Conservation (phyloP, 2,329 filamentous ascomycete genomes). For the Ambrosiella xylebori region DNA sequence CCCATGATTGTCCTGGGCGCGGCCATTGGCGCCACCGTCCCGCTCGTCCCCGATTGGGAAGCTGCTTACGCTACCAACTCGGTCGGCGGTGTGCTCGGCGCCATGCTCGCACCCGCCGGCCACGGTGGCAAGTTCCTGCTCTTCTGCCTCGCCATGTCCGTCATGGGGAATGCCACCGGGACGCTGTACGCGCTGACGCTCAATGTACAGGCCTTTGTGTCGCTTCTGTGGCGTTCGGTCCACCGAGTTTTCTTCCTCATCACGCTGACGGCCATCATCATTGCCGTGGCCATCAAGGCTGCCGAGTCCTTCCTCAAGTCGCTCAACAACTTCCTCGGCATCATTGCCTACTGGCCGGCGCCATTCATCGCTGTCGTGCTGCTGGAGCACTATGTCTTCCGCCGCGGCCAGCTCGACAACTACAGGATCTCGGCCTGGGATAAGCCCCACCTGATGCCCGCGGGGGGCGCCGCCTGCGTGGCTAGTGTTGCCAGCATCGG, state of each 20-base stretch:
- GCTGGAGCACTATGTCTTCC: conserved; percentile 27
- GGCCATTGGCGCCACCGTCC: conserved; percentile 19
- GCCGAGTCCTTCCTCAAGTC: conserved; percentile 24
- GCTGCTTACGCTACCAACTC: conserved; percentile 13
- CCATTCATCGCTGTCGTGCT: conserved; percentile 25
- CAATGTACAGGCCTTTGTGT: conserved; percentile 25
- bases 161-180: conserved; percentile 23
- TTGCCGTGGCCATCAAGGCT: conserved; percentile 25
- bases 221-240: conserved; percentile 20
- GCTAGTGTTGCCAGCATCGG: conserved; percentile 26
- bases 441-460: conserved; percentile 24
- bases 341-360: conserved; percentile 30
- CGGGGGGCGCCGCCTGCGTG: conserved; percentile 26
- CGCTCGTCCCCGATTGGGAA: conserved; percentile 15
- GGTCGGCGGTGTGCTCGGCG: conserved; percentile 16
- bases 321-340: conserved; percentile 27
- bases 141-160: conserved; percentile 22
- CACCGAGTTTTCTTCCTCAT: conserved; percentile 26
- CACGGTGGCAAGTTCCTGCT: conserved; percentile 21
- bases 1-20: conserved; percentile 22
- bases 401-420: conserved; percentile 23
- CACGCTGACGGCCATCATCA: conserved; percentile 24
- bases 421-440: conserved; percentile 30
- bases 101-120: conserved; percentile 15
- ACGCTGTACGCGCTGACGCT: conserved; percentile 24